Conservation (phyloP, 2,329 filamentous ascomycete species). For the Coniochaeta sp. region DNA sequence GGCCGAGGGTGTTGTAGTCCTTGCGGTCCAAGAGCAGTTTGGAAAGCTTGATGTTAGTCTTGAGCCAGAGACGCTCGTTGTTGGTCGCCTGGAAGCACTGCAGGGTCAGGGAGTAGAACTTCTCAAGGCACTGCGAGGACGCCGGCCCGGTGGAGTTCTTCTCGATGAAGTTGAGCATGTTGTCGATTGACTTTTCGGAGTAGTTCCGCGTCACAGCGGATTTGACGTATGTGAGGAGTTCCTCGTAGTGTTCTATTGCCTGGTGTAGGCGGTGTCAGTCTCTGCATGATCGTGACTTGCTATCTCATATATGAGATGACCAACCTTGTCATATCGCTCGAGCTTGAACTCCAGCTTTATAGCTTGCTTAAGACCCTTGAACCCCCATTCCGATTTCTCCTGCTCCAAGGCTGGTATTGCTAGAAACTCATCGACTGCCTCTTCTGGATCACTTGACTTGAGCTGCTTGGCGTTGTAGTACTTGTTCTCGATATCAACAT, state of each 20-base stretch:
- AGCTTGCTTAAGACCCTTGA: conserved; percentile 95
- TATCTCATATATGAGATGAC: not conserved
- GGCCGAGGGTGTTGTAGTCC: conserved; percentile 71
- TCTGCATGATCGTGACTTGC: not conserved
- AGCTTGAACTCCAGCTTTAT: conserved; percentile 96
- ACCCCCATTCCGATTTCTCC: conserved; percentile 97
- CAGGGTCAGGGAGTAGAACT: conserved; percentile 90
- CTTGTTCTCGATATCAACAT: conserved; percentile 97
- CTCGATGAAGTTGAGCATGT: conserved; percentile 96
- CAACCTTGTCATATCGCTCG: conserved; percentile 76
- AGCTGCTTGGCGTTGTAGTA: conserved; percentile 99
- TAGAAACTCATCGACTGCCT: conserved; percentile 89
- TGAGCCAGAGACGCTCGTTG: conserved; percentile 94
- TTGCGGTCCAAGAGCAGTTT: conserved; percentile 87
- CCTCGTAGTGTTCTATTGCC: conserved; percentile 87
- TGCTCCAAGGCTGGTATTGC: conserved; percentile 74
- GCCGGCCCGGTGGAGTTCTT: conserved; percentile 70
- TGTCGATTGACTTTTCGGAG: conserved; percentile 98
- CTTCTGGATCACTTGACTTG: conserved; percentile 77
- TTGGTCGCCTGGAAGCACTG: conserved; percentile 95
- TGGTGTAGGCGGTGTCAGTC: conserved; percentile 27
- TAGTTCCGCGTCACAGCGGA: conserved; percentile 96
- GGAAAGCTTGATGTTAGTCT: conserved; percentile 95
- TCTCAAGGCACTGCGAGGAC: conserved; percentile 77
- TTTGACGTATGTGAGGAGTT: conserved; percentile 95